These are phyloP conservation scores for Cercospora nicotianae DNA, from an alignment of 2,329 filamentous ascomycete species.

Conservation along the genomic window DNA sequence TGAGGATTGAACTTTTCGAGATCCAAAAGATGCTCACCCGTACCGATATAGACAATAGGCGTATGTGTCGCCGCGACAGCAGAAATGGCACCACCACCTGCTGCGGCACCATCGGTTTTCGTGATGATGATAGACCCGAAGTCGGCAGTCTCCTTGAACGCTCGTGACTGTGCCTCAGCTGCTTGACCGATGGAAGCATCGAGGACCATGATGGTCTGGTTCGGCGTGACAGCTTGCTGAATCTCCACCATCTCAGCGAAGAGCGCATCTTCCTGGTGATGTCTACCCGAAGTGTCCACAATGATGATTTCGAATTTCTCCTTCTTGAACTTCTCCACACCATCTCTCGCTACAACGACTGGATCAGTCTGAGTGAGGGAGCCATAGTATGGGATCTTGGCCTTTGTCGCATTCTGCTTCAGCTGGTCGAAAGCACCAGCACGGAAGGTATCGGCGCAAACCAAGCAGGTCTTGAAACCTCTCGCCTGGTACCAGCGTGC, in stretches of 20 bases:
- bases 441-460: constrained; percentile 97
- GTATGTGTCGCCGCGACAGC: constrained; percentile 95
- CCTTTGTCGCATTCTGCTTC: constrained; percentile 98
- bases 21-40: constrained; percentile 95
- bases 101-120: constrained; percentile 94
- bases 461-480: constrained; percentile 88
- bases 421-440: constrained; percentile 97
- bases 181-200: constrained; percentile 96
- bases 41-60: constrained; percentile 96
- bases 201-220: constrained; percentile 98
- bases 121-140: constrained; percentile 99
- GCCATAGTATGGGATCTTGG: constrained; percentile 98
- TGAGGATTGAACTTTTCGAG: constrained; percentile 89
- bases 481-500: constrained; percentile 91
- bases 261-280: constrained; percentile 89
- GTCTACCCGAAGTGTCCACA: constrained; percentile 92
- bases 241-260: constrained; percentile 99
- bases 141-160: constrained; percentile 95
- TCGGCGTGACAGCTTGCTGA: constrained; percentile 81
- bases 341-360: constrained; percentile 87
- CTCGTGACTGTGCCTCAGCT: constrained; percentile 88
- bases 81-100: constrained; percentile 94
- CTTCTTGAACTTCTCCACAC: constrained; percentile 98
- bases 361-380: constrained; percentile 95
- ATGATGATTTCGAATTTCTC: constrained; percentile 98